Base-by-base conservation (phyloP, 345 rosid genomes). In the Cardamine resedifolia region DNA sequence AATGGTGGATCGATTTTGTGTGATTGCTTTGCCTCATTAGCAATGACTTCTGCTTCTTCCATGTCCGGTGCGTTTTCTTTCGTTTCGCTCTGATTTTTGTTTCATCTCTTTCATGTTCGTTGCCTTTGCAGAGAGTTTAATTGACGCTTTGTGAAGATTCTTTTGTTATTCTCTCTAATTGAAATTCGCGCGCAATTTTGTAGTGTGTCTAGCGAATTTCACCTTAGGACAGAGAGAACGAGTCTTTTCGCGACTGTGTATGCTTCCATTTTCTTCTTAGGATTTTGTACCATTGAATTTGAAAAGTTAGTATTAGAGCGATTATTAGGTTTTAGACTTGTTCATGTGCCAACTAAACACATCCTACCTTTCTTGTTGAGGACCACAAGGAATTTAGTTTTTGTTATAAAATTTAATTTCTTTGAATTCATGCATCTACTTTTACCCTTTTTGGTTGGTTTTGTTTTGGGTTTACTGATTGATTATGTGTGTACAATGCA, bases 41-140 rank as follows among this genome's bases (percentile, higher is more conserved):
- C 76, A 50, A 95, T 95, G 99, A 86, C 88, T 69, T 88, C 84
- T 77, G 87, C 87, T 87, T 44, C 96, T 83, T 86, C 96, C 33
- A 71, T 89, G 81, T 83, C 97, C 51, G 92, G 99, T 95, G 24
- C 50, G 78, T 68, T 9, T 51, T 49, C 45, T 5, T 45, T 64
- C 15, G 21, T 11, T 41, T 16, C 44, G 10, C 8, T 38, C 9
- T 38, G 26, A 39, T 58, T 51, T 44, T 27, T 27, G 47, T 49
- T 23, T 48, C 41, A 6, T 53, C 31, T 38, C 15, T 19, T 52
- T 6, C 18, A 43, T 72, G 58, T 70, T 64, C 48, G 74, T 30
- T 62, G 1, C 26, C 0, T 14, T 47, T 59, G 66, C 51, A 71
- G 76, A 71, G 78, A 36, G 43, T 49, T 61, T 38, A 39, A 28